A percentile compares a stretch with the other conserved stretches of the same genome.
phyloP scores from a whole-genome alignment of 805 yeast genomes.

The Phaffomyces thermotolerans region DNA sequence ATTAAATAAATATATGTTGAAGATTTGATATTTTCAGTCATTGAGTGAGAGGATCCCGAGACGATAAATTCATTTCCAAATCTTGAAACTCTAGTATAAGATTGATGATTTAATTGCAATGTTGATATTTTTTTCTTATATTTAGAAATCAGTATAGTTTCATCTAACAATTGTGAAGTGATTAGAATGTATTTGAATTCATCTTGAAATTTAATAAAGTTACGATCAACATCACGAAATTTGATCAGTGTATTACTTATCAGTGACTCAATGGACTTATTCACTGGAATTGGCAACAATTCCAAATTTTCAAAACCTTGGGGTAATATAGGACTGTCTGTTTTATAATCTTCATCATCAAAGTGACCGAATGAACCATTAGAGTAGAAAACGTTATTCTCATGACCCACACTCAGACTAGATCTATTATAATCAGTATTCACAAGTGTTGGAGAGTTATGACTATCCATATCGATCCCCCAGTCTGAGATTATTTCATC shows the following conservation, averaged over 20 bases:
- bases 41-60: background rate
- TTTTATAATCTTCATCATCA: conserved; percentile 8
- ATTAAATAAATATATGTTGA: background rate
- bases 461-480: conserved; percentile 19
- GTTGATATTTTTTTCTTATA: conserved; percentile 15
- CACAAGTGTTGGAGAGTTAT: conserved; percentile 23
- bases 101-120: background rate
- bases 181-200: conserved; percentile 44
- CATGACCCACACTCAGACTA: background rate
- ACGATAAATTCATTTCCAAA: conserved; percentile 3
- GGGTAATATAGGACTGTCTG: conserved; percentile 1
- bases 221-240: conserved; percentile 8
- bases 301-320: background rate
- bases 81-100: background rate
- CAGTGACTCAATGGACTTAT: background rate
- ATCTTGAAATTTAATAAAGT: conserved; percentile 32
- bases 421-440: conserved; percentile 7
- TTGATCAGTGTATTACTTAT: background rate
- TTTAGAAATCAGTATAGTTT: conserved; percentile 25
- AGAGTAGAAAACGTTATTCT: background rate
- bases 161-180: conserved; percentile 41
- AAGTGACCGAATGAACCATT: background rate
- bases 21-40: background rate
- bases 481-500: conserved; percentile 19
- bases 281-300: background rate